Evolutionary conservation across 23 red algal species (phyloP), one percentile per base, ranked within the genome.

Genomic region (Cyanidiococcus yangmingshanensis): DNA sequence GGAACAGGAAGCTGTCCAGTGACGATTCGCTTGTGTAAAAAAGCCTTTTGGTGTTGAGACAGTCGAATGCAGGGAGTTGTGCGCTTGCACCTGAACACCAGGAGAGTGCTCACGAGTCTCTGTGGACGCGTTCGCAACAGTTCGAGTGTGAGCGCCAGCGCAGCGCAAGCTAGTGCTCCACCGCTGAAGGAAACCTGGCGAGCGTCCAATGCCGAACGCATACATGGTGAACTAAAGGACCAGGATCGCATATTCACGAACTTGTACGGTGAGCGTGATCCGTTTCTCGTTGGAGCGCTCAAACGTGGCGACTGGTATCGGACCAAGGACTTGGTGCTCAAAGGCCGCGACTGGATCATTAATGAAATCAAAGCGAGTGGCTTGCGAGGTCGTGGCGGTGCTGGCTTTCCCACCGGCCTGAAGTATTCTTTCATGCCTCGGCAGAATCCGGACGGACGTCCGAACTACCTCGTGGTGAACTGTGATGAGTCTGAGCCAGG

Each of bases 401-500:
- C 93, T 17, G 93, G 93, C 1, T 97, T 97, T 79, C 93, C 93
- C 37, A 84, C 87, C 15, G 93, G 93, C 2, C 82, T 97, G 1
- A 97, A 97, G 71, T 90, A 90, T 57, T 85, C 79, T n/a, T 97
- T 97, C 81, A 97, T 90, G 87, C 93, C 93, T 0, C 88, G 90
- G 51, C 79, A 38, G 38, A 89, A 76, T 38, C n/a, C 63, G 63
- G 93, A 89, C 77, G 93, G 87, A 27, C 76, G 93, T 36, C 93
- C 88, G 1, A 89, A 85, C 67, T 97, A 97, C 74, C 89, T 97
- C 17, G 93, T 97, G n/a, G 87, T 97, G 37, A 97, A 97, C 77
- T 87, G 87, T 29, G 93, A 97, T 74, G 93, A 97, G 54, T 97
- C 93, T 0, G 93, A 97, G 38, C 93, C 93, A 1, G 93, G 93